phyloP scores from a whole-genome alignment of 345 rosid species.

The Murraya paniculata region DNA sequence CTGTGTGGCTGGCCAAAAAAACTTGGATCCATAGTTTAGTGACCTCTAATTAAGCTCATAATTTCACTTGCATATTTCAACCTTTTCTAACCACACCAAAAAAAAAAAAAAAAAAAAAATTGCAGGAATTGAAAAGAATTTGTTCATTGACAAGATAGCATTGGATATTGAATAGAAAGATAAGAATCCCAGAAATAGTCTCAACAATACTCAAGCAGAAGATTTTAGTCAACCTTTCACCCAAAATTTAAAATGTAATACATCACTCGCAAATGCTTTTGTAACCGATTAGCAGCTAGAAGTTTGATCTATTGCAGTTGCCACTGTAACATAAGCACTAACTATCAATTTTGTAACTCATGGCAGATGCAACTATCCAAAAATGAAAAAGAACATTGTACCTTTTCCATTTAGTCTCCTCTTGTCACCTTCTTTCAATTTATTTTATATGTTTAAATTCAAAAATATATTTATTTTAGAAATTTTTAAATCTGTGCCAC shows the following conservation, averaged over 20 bases:
- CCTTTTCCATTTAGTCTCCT: not conserved
- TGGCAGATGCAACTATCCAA: not conserved
- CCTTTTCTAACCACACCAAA: no score
- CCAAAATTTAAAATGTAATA: not conserved
- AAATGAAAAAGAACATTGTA: not conserved
- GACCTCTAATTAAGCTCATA: no score
- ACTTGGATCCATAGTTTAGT: no score
- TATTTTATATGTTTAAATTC: not conserved
- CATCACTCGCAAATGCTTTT: not conserved
- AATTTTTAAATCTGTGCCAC: not conserved
- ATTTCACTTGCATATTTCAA: no score
- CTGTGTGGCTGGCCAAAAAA: not conserved
- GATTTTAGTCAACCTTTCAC: not conserved
- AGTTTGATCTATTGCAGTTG: not conserved
- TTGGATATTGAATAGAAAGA: not conserved
- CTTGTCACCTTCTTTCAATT: not conserved
- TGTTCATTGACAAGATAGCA: not conserved
- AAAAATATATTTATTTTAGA: not conserved
- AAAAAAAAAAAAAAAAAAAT: no score
- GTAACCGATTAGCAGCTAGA: not conserved
- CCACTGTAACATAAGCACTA: not conserved
- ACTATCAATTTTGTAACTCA: not conserved
- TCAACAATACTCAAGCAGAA: not conserved
- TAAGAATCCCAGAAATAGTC: not conserved
- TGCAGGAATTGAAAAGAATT: not conserved